These are phyloP conservation scores for Cudoniella acicularis DNA, from an alignment of 495 filamentous ascomycete genomes.

Conservation along the genomic window DNA sequence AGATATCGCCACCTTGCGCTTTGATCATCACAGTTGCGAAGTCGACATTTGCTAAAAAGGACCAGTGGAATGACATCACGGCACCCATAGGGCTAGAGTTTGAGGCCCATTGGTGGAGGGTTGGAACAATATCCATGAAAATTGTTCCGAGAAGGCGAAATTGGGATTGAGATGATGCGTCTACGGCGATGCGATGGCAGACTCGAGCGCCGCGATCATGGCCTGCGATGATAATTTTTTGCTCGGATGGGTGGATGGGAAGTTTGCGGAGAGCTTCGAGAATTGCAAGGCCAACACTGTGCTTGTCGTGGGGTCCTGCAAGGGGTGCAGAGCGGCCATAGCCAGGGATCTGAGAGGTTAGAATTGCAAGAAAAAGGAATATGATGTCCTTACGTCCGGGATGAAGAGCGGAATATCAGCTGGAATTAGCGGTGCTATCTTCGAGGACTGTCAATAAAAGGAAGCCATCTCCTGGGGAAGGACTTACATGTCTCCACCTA, in stretches of 20 bases:
- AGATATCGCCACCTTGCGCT: conserved; percentile 38
- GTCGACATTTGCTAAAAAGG: conserved; percentile 44
- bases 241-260: conserved; percentile 9
- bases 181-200: conserved; percentile 41
- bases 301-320: conserved; percentile 30
- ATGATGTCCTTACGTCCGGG: conserved; percentile 30
- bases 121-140: conserved; percentile 49
- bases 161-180: conserved; percentile 11
- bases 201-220: conserved; percentile 49
- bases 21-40: conserved; percentile 41
- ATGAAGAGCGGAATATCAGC: conserved; percentile 32
- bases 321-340: conserved; percentile 39
- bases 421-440: conserved; percentile 21
- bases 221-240: conserved; percentile 32
- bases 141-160: conserved; percentile 31
- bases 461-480: not conserved
- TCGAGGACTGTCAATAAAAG: not conserved
- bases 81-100: conserved; percentile 26
- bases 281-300: conserved; percentile 33
- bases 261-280: conserved; percentile 29
- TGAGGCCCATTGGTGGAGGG: conserved; percentile 34
- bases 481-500: conserved; percentile 27
- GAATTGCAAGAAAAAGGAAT: not conserved
- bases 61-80: conserved; percentile 44
- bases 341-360: conserved; percentile 34